Evolutionary conservation across 176 grass and related monocot genomes (phyloP), one percentile per base, ranked within the genome.

Genomic region (Aechmea fasciata): DNA sequence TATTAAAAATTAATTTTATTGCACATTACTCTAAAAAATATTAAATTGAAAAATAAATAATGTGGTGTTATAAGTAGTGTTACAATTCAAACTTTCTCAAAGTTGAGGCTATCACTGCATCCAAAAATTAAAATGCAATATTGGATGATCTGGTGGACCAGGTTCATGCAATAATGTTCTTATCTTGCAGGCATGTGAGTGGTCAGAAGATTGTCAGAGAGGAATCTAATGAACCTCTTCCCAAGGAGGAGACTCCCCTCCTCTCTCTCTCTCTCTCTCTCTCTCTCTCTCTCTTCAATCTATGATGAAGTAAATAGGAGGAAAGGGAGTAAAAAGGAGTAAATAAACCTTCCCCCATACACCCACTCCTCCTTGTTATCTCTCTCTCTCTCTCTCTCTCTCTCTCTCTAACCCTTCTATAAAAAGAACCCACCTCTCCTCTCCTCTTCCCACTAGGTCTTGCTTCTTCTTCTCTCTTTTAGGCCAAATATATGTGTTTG

Each of bases 341-440:
- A 11, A 48, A 68, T 20, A 47, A 79, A 83, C 5, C 55, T 61
- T 61, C 13, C 8, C 65, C 57, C 19, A 10, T 63, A 17, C 23
- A 2, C 19, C 18, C 57, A 9, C 18, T 23, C 57, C 11, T 3
- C 57, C 57, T 11, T 11, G 12, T 19, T 11, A 59, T 59, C 10
- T 59, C 55, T 15, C 55, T 18, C 11, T 9, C 13, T 9, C 55
- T 9, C 11, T 9, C 13, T 9, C 55, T 9, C 55, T 10, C 19
- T 15, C 55, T 61, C 20, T 19, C 55, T 61, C 41, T 9, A 0
- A 3, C 26, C 19, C 73, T 33, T 66, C 77, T 88, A 81, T 88
- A 88, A 81, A 81, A 71, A 18, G 20, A 59, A 11, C 49, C 74
- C 75, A 57, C 53, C 1, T 64, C 78, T 12, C 25, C 9, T 1